Evolutionary conservation across 805 yeast genomes (phyloP), one percentile per base, ranked within the genome.

Genomic region (Candida mattraensis): DNA sequence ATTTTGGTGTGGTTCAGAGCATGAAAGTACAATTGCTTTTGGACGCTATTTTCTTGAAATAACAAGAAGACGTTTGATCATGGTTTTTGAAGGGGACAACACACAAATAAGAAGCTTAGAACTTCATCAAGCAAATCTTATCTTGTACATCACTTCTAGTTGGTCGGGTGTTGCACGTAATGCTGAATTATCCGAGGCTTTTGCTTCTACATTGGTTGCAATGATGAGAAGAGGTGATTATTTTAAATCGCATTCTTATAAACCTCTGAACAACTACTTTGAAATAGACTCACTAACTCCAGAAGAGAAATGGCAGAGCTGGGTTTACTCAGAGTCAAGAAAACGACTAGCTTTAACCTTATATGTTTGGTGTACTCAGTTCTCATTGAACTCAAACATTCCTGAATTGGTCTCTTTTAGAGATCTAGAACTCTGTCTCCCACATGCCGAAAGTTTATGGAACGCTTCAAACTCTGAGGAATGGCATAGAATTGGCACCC

Each of bases 131-230:
- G 40, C 40, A 3, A 36, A 28, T 27, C 28, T 26, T 10, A 36
- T 36, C 15, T 16, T 36, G 8, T 36, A 36, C 22, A 30, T 36
- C 7, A 13, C 35, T 3, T 20, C 26, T 5, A 36, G 40, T 28
- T 36, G 40, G 40, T 36, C 40, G n/a, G 40, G 40, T n/a, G 26
- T 36, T n/a, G 26, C 40, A n/a, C 16, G 40, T 14, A 30, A 18
- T 30, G 40, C 40, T 3, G 40, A 36, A 16, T 30, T 36, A 5
- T 24, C 40, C 4, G 40, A 36, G 19, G 40, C 40, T 3, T 36
- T 36, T 22, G 40, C 40, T 4, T 25, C 35, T 5, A 36, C 40
- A 5, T 6, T 36, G 5, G 32, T 29, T 5, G 40, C 40, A 26
- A 36, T 36, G 40, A 36, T 36, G 40, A 16, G 40, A 6, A 19